Conservation (phyloP, 1,284 basidiomycete species). For the Mrakiaceae sp. region DNA sequence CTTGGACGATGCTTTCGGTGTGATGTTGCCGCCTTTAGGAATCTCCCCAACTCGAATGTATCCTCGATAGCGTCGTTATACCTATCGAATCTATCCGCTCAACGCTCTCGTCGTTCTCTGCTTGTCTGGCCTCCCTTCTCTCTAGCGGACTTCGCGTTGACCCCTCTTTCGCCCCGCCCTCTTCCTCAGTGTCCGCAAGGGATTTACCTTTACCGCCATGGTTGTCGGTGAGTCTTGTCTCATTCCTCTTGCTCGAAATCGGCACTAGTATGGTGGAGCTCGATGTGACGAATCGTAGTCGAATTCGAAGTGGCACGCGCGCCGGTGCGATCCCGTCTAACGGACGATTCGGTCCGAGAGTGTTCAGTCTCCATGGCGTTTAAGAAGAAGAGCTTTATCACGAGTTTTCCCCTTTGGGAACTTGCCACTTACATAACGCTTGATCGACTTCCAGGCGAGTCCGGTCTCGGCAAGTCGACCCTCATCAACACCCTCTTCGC, state of each 20-base stretch:
- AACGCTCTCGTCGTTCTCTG: no score
- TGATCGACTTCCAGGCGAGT: slow-evolving; percentile 59
- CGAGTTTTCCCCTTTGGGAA: not conserved
- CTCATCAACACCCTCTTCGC: slow-evolving; percentile 97
- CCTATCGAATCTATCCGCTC: no score
- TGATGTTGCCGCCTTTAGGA: no score
- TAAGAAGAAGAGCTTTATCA: not conserved
- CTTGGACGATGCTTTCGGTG: no score
- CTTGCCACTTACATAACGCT: slow-evolving; percentile 5
- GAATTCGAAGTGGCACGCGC: no score
- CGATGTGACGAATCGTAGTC: no score
- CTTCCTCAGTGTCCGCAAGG: slow-evolving; percentile 44
- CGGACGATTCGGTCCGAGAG: slow-evolving; percentile 3
- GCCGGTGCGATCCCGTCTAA: no score
- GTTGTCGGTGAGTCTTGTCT: slow-evolving; percentile 67
- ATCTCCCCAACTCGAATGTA: no score
- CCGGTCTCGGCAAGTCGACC: slow-evolving; percentile 92
- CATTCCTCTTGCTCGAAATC: slow-evolving; percentile 16
- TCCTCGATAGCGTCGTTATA: no score
- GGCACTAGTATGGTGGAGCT: no score
- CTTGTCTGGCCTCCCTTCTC: no score
- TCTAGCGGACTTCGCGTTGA: not conserved
- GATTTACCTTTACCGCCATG: slow-evolving; percentile 93
- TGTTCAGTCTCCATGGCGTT: slow-evolving; percentile 8
- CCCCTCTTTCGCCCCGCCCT: not conserved